Evolutionary conservation across 495 filamentous ascomycete species (phyloP).

Genomic region (Cladorrhinum samala): DNA sequence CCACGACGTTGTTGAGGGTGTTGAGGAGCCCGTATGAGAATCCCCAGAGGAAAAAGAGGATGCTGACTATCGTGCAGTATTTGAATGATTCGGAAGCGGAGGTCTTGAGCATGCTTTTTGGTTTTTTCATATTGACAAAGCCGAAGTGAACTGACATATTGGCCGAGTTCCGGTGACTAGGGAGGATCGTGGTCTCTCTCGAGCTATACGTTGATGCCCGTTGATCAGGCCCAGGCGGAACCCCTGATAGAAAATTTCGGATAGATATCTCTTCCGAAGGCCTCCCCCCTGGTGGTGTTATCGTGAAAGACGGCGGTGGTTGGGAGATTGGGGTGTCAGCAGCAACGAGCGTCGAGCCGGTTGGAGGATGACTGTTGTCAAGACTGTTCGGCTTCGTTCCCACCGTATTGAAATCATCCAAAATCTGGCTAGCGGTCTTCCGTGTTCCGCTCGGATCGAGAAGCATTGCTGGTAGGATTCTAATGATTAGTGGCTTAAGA

Average conservation of each 20-base stretch:
- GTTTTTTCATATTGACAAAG: conserved; percentile 74
- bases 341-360: not conserved
- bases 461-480: conserved; percentile 67
- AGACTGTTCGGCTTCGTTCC: conserved; percentile 1
- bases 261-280: conserved; percentile 21
- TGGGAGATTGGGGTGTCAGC: not conserved
- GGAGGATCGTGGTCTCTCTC: not conserved
- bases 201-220: not conserved
- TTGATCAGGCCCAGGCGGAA: conserved; percentile 3
- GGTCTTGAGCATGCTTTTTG: conserved; percentile 68
- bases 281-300: not conserved
- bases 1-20: conserved; percentile 9
- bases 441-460: conserved; percentile 36
- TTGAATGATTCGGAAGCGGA: conserved; percentile 41
- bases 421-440: conserved; percentile 11
- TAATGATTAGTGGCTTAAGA: conserved; percentile 76
- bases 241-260: conserved; percentile 17
- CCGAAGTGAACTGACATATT: conserved; percentile 52
- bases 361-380: not conserved
- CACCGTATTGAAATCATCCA: not conserved
- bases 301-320: not conserved
- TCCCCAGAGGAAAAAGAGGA: conserved; percentile 82
- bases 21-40: conserved; percentile 76
- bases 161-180: not conserved
- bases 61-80: conserved; percentile 56